These are phyloP conservation scores for Boletellus sp. DNA, from an alignment of 768 basidiomycete species.

Conservation along the genomic window DNA sequence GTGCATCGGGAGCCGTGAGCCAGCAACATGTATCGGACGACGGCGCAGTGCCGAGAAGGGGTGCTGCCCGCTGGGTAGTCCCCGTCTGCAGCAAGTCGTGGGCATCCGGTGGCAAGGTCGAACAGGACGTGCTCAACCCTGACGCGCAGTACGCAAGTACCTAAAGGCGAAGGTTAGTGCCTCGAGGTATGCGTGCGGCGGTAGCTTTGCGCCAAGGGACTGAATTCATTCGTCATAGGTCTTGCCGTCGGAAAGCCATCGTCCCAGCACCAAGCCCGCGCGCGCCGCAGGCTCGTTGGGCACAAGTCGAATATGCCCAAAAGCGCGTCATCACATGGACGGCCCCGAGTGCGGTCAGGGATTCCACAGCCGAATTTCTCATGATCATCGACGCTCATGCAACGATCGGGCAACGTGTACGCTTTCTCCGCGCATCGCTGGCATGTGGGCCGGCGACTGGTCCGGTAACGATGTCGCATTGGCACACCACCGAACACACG, in stretches of 20 bases:
- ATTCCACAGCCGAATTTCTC: slow-evolving; percentile 24
- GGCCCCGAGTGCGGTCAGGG: slow-evolving; percentile 21
- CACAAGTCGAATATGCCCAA: slow-evolving; percentile 9
- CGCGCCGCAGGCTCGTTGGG: slow-evolving; percentile 8
- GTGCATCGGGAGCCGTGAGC: slow-evolving; percentile 15
- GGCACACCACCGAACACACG: slow-evolving; percentile 8
- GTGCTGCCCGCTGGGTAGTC: slow-evolving; percentile 8
- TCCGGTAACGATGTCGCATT: slow-evolving; percentile 17
- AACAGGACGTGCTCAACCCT: slow-evolving; percentile 28
- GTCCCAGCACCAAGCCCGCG: slow-evolving; percentile 20
- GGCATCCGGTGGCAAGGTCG: slow-evolving; percentile 11
- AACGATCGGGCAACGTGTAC: slow-evolving; percentile 29
- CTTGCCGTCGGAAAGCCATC: slow-evolving; percentile 27
- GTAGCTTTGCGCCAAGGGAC: slow-evolving; percentile 27
- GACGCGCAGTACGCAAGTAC: slow-evolving; percentile 30
- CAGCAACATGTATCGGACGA: slow-evolving; percentile 6
- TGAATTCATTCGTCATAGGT: slow-evolving; percentile 26
- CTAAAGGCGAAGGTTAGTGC: slow-evolving; percentile 26
- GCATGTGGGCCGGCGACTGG: slow-evolving; percentile 18
- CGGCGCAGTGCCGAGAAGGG: slow-evolving; percentile 9
- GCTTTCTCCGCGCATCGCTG: slow-evolving; percentile 26
- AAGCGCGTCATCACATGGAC: slow-evolving; percentile 10
- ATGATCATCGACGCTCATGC: slow-evolving; percentile 31
- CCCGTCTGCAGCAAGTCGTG: slow-evolving; percentile 16
- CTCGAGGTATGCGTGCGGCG: slow-evolving; percentile 35